Conservation (phyloP, 768 basidiomycete species). For the Leccinum rimulosum region DNA sequence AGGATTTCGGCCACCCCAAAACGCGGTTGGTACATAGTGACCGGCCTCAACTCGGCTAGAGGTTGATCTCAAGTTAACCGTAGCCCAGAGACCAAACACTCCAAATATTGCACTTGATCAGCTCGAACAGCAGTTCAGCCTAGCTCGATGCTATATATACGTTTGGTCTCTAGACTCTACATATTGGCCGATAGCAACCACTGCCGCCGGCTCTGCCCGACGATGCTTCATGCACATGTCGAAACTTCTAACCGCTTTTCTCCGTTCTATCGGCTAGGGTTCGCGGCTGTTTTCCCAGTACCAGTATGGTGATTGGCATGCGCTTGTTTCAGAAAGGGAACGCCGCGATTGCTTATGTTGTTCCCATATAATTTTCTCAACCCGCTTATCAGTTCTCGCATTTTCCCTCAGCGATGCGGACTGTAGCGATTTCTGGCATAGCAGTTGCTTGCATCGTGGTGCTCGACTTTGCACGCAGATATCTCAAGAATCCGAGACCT, state of each 20-base stretch:
- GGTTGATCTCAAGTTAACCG: neutral
- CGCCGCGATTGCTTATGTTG: neutral
- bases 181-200: neutral
- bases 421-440: slow-evolving; percentile 2
- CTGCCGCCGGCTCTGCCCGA: neutral
- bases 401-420: slow-evolving; percentile 6
- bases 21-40: neutral
- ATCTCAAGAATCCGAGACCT: slow-evolving; percentile 2
- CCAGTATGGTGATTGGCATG: neutral
- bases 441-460: slow-evolving; percentile 6
- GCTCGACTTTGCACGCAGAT: slow-evolving; percentile 8
- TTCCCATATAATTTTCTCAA: neutral
- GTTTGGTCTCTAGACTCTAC: neutral
- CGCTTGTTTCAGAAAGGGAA: neutral
- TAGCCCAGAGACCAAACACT: neutral
- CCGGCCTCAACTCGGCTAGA: neutral
- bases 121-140: neutral
- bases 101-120: neutral
- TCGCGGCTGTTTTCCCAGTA: neutral
- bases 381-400: neutral
- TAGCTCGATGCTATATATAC: neutral
- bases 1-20: neutral
- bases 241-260: neutral
- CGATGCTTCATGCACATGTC: neutral
- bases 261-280: neutral